Conservation (phyloP, 495 filamentous ascomycete species). For the Hypoxylon subgilvum region DNA sequence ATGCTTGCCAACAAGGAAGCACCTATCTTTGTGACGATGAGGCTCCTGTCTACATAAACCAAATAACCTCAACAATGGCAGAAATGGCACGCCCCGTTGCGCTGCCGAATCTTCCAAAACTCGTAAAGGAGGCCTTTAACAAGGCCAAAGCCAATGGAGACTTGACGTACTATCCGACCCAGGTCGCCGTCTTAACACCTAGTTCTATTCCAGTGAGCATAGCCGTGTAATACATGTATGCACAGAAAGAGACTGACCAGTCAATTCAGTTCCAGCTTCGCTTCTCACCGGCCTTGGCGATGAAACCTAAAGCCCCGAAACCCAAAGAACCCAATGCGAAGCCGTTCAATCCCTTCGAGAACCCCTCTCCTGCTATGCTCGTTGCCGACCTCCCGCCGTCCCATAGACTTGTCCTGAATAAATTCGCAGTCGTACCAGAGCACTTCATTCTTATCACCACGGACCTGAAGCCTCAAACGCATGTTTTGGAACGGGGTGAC, state of each 20-base stretch:
- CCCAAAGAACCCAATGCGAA: conserved; percentile 45
- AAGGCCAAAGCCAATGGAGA: conserved; percentile 60
- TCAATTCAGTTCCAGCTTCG: conserved; percentile 69
- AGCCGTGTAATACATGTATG: neutral
- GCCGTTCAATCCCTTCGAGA: conserved; percentile 73
- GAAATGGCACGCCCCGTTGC: conserved; percentile 27
- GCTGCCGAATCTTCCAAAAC: conserved; percentile 52
- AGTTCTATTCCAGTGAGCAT: conserved; percentile 60
- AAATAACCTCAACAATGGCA: conserved; percentile 9
- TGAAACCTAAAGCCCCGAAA: conserved; percentile 65
- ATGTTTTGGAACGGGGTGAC: conserved; percentile 70
- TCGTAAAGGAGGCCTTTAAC: conserved; percentile 61
- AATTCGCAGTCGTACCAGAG: conserved; percentile 77
- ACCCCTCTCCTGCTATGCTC: conserved; percentile 67
- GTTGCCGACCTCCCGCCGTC: conserved; percentile 61
- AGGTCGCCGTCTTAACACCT: conserved; percentile 60
- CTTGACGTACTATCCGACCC: conserved; percentile 65
- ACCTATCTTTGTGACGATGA: too few relatives aligned
- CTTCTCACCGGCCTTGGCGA: conserved; percentile 75
- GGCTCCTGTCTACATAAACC: neutral
- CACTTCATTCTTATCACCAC: conserved; percentile 82
- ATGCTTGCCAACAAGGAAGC: too few relatives aligned
- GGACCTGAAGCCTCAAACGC: conserved; percentile 69
- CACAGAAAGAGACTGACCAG: neutral
- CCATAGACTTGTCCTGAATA: conserved; percentile 78